phyloP scores from a whole-genome alignment of 345 rosid genomes.

The Salix caprea region DNA sequence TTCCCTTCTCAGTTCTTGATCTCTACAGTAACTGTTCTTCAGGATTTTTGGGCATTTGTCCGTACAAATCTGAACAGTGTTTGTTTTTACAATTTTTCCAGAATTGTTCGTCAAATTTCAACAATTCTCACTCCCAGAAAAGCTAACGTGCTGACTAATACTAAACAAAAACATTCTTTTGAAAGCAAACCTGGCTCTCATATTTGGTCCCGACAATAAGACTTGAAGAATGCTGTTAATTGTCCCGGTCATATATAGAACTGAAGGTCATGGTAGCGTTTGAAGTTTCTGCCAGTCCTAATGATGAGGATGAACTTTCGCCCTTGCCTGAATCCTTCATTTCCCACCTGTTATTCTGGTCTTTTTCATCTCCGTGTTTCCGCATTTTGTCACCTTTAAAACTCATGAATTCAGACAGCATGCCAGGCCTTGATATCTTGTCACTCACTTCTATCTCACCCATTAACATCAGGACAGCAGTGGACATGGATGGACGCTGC shows the following conservation, averaged over 20 bases:
- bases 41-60: no score
- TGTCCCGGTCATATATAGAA: slow-evolving; percentile 51
- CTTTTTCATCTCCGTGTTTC: neutral
- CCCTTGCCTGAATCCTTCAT: slow-evolving; percentile 9
- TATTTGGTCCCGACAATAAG: neutral
- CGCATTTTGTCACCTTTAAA: slow-evolving; percentile 6
- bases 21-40: no score
- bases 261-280: slow-evolving; percentile 60
- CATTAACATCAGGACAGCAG: slow-evolving; percentile 41
- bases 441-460: slow-evolving; percentile 35
- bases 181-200: no score
- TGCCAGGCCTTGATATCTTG: slow-evolving; percentile 44
- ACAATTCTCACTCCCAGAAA: no score
- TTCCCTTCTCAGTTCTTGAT: no score
- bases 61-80: no score
- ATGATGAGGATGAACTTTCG: slow-evolving; percentile 28
- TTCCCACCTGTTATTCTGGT: slow-evolving; percentile 4
- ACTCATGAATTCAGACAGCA: slow-evolving; percentile 38
- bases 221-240: neutral
- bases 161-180: neutral
- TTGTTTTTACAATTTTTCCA: no score
- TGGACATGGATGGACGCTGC: slow-evolving; percentile 53
- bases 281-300: slow-evolving; percentile 28
- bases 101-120: no score
- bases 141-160: neutral